A percentile compares a stretch with the other conserved stretches of the same genome.
Evolutionary conservation across 768 basidiomycete genomes (phyloP).

Genomic region (Gloeostereum incarnatum): DNA sequence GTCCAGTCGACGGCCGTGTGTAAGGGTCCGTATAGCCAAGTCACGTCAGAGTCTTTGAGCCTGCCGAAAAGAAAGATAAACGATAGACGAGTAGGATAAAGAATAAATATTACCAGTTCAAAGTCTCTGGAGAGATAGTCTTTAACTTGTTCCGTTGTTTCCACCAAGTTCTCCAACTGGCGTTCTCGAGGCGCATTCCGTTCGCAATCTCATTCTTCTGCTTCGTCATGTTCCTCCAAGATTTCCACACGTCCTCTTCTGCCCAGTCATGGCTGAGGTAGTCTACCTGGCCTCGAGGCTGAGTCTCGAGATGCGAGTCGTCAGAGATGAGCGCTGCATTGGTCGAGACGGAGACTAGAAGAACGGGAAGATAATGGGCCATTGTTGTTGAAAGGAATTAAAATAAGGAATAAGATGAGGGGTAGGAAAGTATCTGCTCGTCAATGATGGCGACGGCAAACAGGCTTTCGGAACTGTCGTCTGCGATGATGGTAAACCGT

Average conservation of each 20-base stretch:
- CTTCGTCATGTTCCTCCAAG: constrained; percentile 97
- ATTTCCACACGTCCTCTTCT: constrained; percentile 97
- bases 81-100: constrained; percentile 3
- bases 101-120: constrained; percentile 78
- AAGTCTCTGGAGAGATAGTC: constrained; percentile 92
- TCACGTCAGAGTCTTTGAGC: constrained; percentile 99
- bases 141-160: constrained; percentile 95
- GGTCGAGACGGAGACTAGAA: constrained; percentile 53
- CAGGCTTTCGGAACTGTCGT: too few relatives aligned
- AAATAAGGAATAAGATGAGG: too few relatives aligned
- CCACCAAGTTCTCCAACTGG: constrained; percentile 99
- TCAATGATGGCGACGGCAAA: too few relatives aligned
- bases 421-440: too few relatives aligned
- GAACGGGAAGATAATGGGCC: constrained; percentile 64
- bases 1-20: constrained; percentile 89
- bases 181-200: constrained; percentile 91
- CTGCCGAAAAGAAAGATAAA: constrained; percentile 30
- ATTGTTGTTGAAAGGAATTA: constrained; percentile 20
- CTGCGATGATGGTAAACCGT: too few relatives aligned
- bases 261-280: constrained; percentile 97
- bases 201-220: constrained; percentile 98
- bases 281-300: constrained; percentile 91
- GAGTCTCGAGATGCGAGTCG: constrained; percentile 73
- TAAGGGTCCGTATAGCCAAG: constrained; percentile 96
- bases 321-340: constrained; percentile 40